These are phyloP conservation scores for Nicotiana benthamiana DNA, from an alignment of 257 asterid species.

Conservation along the genomic window DNA sequence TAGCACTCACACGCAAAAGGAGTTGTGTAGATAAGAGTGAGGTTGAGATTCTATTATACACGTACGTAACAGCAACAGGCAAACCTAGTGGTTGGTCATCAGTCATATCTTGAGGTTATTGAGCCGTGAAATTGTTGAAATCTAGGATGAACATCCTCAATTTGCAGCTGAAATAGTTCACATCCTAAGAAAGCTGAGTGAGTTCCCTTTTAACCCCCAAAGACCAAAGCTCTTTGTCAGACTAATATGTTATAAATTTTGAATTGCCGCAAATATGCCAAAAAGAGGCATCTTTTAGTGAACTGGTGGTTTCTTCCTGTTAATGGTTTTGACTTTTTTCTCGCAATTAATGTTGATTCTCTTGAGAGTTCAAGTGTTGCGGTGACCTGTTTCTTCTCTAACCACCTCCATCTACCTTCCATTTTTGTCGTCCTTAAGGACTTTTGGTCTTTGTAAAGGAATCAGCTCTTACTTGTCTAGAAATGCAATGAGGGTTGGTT, in stretches of 20 bases:
- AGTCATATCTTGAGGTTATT: neutral
- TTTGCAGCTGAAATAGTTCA: neutral
- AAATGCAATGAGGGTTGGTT: neutral
- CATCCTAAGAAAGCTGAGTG: neutral
- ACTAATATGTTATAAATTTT: neutral
- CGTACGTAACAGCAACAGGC: neutral
- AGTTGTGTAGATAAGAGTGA: neutral
- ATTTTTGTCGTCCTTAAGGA: neutral
- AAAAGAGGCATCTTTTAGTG: neutral
- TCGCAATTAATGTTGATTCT: neutral
- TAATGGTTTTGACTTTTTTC: neutral
- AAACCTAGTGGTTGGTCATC: neutral
- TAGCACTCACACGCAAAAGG: neutral
- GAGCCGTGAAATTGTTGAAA: neutral
- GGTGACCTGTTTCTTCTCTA: neutral
- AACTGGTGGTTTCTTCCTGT: neutral
- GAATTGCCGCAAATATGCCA: neutral
- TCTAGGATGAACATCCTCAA: neutral
- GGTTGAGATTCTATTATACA: neutral
- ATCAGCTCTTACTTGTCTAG: neutral
- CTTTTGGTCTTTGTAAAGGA: neutral
- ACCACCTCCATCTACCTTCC: neutral
- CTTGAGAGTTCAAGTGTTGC: neutral
- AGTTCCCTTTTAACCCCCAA: neutral
- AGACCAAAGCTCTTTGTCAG: neutral